These are phyloP conservation scores for Pestalotiopsis sp. DNA, from an alignment of 2,329 filamentous ascomycete genomes.

Conservation along the genomic window DNA sequence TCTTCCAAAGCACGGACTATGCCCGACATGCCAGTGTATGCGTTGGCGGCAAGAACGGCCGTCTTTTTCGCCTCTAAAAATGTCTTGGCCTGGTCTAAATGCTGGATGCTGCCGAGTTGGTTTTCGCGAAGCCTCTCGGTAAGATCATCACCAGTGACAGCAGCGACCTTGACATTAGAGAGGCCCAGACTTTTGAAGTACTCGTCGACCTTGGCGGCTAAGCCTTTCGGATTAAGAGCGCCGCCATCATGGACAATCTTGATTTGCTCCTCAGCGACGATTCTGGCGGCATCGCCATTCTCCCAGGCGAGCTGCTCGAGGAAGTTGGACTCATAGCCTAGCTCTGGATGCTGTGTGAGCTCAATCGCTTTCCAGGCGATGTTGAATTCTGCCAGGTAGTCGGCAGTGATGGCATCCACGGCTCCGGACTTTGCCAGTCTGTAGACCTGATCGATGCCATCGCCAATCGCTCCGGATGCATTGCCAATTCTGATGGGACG, in stretches of 20 bases:
- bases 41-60: constrained; percentile 37
- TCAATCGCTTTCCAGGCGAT: constrained; percentile 36
- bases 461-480: constrained; percentile 37
- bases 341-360: constrained; percentile 26
- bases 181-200: constrained; percentile 17
- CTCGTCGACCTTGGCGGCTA: constrained; percentile 36
- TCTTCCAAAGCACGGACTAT: constrained; percentile 36
- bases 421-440: constrained; percentile 31
- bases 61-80: not conserved
- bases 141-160: constrained; percentile 48
- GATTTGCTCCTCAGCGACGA: constrained; percentile 42
- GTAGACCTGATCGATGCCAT: constrained; percentile 38
- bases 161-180: constrained; percentile 41
- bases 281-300: constrained; percentile 18
- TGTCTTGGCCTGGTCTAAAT: not conserved
- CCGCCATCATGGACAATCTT: constrained; percentile 53
- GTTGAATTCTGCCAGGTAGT: constrained; percentile 32
- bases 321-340: constrained; percentile 34
- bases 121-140: constrained; percentile 21
- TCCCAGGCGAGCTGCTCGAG: constrained; percentile 31
- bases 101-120: not conserved
- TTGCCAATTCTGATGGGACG: constrained; percentile 40
- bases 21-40: constrained; percentile 46
- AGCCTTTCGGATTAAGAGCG: constrained; percentile 50
- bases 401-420: constrained; percentile 25